Percentiles rank a stretch among this genome's conserved stretches.
Conservation (phyloP, 192 early-diverging fungal species). For the Podochytrium sp. region DNA sequence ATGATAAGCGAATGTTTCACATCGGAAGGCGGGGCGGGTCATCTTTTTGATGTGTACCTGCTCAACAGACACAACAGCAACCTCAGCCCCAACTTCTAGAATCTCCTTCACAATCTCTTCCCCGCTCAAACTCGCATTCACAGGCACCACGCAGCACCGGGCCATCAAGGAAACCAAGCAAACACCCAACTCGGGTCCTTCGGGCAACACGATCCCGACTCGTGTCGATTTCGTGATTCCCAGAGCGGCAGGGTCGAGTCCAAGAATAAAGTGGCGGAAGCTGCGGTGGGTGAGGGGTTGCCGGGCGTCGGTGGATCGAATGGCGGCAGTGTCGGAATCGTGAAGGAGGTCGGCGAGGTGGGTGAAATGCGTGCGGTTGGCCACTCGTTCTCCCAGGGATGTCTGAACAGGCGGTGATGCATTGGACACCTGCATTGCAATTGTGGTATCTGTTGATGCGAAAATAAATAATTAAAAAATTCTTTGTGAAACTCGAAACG, state of each 20-base stretch:
- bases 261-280: slow-evolving; percentile 5
- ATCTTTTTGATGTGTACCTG: too few relatives aligned
- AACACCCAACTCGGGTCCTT: slow-evolving; percentile 41
- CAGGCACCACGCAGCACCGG: slow-evolving; percentile 40
- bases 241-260: background rate
- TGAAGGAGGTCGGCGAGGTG: slow-evolving; percentile 39
- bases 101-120: slow-evolving; percentile 43
- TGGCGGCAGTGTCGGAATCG: slow-evolving; percentile 26
- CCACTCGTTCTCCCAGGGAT: background rate
- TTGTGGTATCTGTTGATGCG: too few relatives aligned
- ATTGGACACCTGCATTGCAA: too few relatives aligned
- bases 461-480: too few relatives aligned
- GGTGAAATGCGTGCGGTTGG: slow-evolving; percentile 26
- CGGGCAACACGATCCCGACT: slow-evolving; percentile 41
- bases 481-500: too few relatives aligned
- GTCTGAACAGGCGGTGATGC: too few relatives aligned
- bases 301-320: slow-evolving; percentile 17
- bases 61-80: too few relatives aligned
- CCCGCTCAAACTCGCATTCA: slow-evolving; percentile 33
- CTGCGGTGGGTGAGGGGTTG: slow-evolving; percentile 3
- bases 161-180: slow-evolving; percentile 41
- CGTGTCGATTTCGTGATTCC: background rate
- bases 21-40: too few relatives aligned
- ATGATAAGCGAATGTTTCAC: too few relatives aligned
- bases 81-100: slow-evolving; percentile 13